Conservation (phyloP, 108 stramenopile genomes). For the Fragilariopsis cylindrus region DNA sequence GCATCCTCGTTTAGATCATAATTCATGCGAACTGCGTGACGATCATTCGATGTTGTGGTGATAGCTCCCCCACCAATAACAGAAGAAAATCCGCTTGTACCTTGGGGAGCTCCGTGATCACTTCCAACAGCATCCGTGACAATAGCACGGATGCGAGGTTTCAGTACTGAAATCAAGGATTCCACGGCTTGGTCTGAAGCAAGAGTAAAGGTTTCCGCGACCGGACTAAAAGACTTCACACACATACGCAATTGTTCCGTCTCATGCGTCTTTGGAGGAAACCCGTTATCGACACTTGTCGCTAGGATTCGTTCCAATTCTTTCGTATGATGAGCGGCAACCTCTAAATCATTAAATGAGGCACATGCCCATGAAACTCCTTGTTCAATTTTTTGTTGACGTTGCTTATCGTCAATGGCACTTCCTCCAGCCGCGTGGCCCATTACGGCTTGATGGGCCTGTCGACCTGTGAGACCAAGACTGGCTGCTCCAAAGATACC, state of each 20-base stretch:
- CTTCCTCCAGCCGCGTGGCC: constrained; percentile 26
- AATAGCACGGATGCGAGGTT: constrained; percentile 73
- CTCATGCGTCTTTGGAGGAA: constrained; percentile 57
- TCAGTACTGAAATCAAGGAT: constrained; percentile 60
- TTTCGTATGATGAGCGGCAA: constrained; percentile 67
- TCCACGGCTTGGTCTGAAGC: constrained; percentile 64
- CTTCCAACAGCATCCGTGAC: constrained; percentile 81
- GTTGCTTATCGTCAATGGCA: constrained; percentile 38
- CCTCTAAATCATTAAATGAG: constrained; percentile 80
- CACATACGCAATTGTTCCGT: constrained; percentile 84
- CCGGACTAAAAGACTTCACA: constrained; percentile 60
- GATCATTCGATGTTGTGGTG: constrained; percentile 29
- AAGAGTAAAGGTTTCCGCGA: constrained; percentile 57
- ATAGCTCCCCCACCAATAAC: constrained; percentile 52
- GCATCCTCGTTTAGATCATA: constrained; percentile 82
- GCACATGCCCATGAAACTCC: constrained; percentile 79
- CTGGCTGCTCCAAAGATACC: constrained; percentile 59
- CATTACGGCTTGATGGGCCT: constrained; percentile 34
- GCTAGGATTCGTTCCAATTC: constrained; percentile 60
- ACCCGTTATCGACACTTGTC: constrained; percentile 61
- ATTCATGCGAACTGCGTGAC: constrained; percentile 58
- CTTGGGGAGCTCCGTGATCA: constrained; percentile 42
- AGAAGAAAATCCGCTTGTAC: constrained; percentile 40
- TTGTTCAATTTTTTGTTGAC: constrained; percentile 50
- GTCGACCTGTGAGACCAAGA: constrained; percentile 23